phyloP scores from a whole-genome alignment of 192 early-diverging fungal genomes.

The Entrophospora sp. region DNA sequence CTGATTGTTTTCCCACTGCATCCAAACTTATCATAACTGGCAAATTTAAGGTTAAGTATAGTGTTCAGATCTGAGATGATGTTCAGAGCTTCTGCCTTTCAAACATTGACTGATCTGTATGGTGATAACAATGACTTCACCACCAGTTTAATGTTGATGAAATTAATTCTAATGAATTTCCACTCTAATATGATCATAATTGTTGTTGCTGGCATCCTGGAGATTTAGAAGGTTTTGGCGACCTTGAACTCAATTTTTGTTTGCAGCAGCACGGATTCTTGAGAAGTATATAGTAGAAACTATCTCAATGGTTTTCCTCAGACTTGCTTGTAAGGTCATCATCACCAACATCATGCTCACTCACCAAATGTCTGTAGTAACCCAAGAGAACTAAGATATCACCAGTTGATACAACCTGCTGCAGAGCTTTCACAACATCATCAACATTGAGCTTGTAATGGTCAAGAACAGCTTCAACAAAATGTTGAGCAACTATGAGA shows the following conservation, averaged over 20 bases:
- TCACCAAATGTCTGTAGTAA: conserved; percentile 10
- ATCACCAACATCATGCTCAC: conserved; percentile 8
- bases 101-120: conserved; percentile 11
- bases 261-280: conserved; percentile 25
- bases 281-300: conserved; percentile 22
- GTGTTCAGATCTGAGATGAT: background rate
- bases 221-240: conserved; percentile 25
- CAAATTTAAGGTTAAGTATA: conserved; percentile 22
- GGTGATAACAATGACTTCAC: conserved; percentile 10
- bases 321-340: conserved; percentile 22
- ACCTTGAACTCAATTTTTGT: conserved; percentile 22
- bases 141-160: conserved; percentile 25
- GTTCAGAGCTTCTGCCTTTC: conserved; percentile 18
- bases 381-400: conserved; percentile 6
- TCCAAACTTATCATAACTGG: conserved; percentile 8
- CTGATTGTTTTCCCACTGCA: conserved; percentile 23
- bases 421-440: conserved; percentile 19
- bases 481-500: conserved; percentile 18
- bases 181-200: conserved; percentile 26
- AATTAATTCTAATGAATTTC: conserved; percentile 25
- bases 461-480: conserved; percentile 16
- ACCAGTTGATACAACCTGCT: conserved; percentile 12
- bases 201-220: conserved; percentile 19
- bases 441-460: background rate
- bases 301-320: conserved; percentile 26